Evolutionary conservation across 192 early-diverging fungal species (phyloP).

Genomic region (Obelidium mucronatum): DNA sequence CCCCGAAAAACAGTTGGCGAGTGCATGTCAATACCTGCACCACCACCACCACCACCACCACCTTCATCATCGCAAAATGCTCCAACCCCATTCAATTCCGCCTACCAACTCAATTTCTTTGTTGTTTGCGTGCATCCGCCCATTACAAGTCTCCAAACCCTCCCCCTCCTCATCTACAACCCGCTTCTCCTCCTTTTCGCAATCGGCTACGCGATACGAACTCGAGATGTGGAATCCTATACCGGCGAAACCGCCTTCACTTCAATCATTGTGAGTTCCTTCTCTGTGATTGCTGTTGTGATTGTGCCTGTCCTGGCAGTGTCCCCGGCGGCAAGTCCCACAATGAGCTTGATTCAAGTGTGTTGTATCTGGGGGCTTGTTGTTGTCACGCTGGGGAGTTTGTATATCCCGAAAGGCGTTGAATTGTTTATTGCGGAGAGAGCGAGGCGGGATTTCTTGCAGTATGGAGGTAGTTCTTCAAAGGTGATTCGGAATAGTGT

Average conservation of each 20-base stretch:
- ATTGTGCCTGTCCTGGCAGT: not conserved
- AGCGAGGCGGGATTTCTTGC: not conserved
- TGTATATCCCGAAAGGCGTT: not conserved
- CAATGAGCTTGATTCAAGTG: not conserved
- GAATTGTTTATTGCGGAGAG: not conserved
- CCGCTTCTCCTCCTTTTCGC: not conserved
- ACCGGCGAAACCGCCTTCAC: slow-evolving; percentile 1
- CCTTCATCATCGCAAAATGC: too few species aligned
- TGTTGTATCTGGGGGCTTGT: not conserved
- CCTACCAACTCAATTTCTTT: too few species aligned
- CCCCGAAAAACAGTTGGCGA: too few species aligned
- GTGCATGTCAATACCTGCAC: too few species aligned
- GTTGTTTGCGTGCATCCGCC: too few species aligned
- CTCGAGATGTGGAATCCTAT: not conserved
- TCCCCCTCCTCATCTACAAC: not conserved
- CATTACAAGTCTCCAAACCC: too few species aligned
- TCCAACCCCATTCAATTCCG: too few species aligned
- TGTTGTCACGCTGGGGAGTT: not conserved
- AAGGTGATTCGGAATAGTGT: too few species aligned
- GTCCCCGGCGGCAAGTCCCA: not conserved
- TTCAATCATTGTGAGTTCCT: not conserved
- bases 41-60: too few species aligned
- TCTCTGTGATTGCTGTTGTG: not conserved
- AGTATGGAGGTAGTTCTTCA: not conserved
- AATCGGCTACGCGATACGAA: not conserved